Evolutionary conservation across 768 basidiomycete species (phyloP), one percentile per base, ranked within the genome.

Genomic region (Mycena venus): DNA sequence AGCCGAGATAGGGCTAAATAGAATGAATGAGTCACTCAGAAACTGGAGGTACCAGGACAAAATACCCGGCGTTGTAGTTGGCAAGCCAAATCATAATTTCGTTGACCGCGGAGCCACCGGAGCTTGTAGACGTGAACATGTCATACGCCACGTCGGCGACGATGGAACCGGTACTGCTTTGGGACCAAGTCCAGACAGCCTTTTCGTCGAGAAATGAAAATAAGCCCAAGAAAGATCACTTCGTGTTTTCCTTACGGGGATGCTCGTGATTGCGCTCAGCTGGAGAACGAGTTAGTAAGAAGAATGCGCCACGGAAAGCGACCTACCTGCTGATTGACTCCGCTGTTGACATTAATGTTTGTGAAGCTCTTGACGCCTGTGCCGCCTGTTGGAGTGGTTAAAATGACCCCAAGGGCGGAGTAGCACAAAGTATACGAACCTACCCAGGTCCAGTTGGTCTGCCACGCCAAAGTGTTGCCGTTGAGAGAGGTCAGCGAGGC

Each of bases 81-180:
- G 86, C 91, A 15, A 92, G 87, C 92, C 92, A 93, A 72, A 93
- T 82, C 92, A 93, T 93, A 75, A 92, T 85, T 70, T 87, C 87
- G 70, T 86, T 86, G 25, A 80, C 83, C 68, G 86, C 85, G 44
- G 85, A 81, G 29, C 91, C 91, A 0, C 88, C 88, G 47, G 89
- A 42, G 4, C 83, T 83, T 70, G 75, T 76, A 1, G 92, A 88
- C 0, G 91, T 93, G 84, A 93, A 93, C 3, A 93, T 70, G 75
- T 93, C 92, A 70, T 86, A 93, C 9, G 91, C 90, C 32, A 92
- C 85, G 72, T 93, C 85, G 0, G 89, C 87, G 31, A 90, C 87
- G 64, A 90, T 80, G 0, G 79, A 78, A 4, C 84, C 86, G 7
- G 84, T 82, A 15, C 78, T 81, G 15, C 75, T 77, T 72, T 91